A percentile compares a stretch with the other conserved stretches of the same genome.
Conservation (phyloP, 2,329 filamentous ascomycete genomes). For the Pseudogymnoascus sp. region DNA sequence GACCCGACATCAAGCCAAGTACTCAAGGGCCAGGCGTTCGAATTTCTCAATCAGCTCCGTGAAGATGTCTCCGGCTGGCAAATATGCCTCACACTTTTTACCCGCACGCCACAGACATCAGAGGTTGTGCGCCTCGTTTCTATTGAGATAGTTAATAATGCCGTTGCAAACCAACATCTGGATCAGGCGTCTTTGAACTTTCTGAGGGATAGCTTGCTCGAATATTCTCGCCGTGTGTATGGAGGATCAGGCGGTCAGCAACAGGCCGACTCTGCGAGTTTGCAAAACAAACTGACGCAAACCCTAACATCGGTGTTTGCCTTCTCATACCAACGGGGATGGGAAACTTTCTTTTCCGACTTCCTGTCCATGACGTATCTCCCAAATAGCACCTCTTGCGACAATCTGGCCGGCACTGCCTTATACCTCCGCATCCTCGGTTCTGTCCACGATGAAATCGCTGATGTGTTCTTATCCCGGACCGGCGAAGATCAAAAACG, state of each 20-base stretch:
- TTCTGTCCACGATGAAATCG: constrained; percentile 95
- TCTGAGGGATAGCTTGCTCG: constrained; percentile 74
- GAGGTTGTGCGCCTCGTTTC: constrained; percentile 85
- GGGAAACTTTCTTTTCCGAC: constrained; percentile 88
- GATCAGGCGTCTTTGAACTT: constrained; percentile 64
- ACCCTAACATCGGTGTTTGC: constrained; percentile 92
- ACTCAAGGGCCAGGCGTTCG: constrained; percentile 75
- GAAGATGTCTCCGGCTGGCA: constrained; percentile 83
- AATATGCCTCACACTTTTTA: constrained; percentile 79
- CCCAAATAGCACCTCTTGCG: constrained; percentile 49
- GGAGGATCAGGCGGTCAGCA: constrained; percentile 46
- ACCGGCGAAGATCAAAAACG: constrained; percentile 73
- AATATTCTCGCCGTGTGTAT: constrained; percentile 74
- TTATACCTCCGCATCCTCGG: constrained; percentile 84
- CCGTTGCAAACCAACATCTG: constrained; percentile 71
- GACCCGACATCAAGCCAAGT: constrained; percentile 68
- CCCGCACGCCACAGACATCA: constrained; percentile 63
- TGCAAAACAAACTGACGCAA: constrained; percentile 97
- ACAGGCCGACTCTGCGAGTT: constrained; percentile 60
- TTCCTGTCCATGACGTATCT: constrained; percentile 68
- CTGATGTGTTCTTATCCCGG: constrained; percentile 78
- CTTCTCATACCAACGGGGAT: constrained; percentile 74
- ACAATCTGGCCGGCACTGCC: constrained; percentile 69
- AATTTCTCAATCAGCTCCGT: constrained; percentile 72
- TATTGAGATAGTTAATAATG: constrained; percentile 88